phyloP scores from a whole-genome alignment of 164 flowering plant species.

The Sedum album region DNA sequence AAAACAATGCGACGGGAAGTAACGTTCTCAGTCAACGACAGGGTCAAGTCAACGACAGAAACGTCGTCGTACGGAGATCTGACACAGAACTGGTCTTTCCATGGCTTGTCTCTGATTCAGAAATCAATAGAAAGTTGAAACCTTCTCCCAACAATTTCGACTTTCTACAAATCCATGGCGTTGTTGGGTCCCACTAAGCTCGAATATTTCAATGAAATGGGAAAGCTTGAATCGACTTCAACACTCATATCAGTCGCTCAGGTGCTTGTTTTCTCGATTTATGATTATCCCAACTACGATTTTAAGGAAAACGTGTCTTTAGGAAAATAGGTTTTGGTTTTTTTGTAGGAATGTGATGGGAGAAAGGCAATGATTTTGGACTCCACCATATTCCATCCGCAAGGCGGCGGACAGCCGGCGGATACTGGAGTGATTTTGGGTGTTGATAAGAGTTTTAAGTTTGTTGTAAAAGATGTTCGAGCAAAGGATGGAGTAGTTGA shows the following conservation, averaged over 20 bases:
- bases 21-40: not conserved
- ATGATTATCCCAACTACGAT: not conserved
- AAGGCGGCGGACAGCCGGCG: conserved; percentile 87
- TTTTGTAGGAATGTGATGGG: conserved; percentile 47
- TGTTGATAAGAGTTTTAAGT: conserved; percentile 29
- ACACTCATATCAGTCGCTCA: conserved; percentile 31
- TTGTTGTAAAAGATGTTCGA: conserved; percentile 69
- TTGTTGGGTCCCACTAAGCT: conserved; percentile 41
- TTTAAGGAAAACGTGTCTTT: too few relatives aligned
- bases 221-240: conserved; percentile 37
- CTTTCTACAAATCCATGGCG: conserved; percentile 12
- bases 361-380: conserved; percentile 52
- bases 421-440: conserved; percentile 55
- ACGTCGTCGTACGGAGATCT: too few relatives aligned
- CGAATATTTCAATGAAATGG: conserved; percentile 53
- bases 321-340: not conserved
- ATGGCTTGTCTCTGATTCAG: not conserved
- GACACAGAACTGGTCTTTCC: too few relatives aligned
- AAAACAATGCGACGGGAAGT: too few relatives aligned
- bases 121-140: not conserved
- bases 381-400: conserved; percentile 81
- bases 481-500: conserved; percentile 58
- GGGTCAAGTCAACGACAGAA: not conserved
- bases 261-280: conserved; percentile 22
- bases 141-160: not conserved